Percentiles rank a stretch among this genome's conserved stretches.
Evolutionary conservation across 768 basidiomycete species (phyloP).

Genomic region (Russula virescens): DNA sequence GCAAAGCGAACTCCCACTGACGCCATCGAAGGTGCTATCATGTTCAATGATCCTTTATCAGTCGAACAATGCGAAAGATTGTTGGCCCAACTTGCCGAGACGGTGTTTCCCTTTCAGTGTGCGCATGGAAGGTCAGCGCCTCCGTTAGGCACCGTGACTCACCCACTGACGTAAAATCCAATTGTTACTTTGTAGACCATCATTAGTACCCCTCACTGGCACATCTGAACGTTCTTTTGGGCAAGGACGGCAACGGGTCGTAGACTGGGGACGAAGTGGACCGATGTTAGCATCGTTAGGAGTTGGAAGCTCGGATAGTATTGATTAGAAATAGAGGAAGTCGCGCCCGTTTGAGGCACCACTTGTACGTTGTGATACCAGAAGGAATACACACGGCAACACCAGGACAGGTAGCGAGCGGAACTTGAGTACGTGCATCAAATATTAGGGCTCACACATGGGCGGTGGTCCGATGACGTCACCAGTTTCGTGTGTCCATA

Average conservation of each 20-base stretch:
- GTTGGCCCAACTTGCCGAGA: conserved; percentile 58
- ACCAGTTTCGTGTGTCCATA: neutral
- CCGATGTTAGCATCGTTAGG: neutral
- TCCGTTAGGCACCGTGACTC: neutral
- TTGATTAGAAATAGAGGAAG: neutral
- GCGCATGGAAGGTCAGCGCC: conserved; percentile 78
- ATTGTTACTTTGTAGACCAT: conserved; percentile 36
- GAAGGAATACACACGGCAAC: too few relatives aligned
- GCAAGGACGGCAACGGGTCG: neutral
- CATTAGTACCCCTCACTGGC: conserved; percentile 45
- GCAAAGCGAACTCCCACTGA: neutral
- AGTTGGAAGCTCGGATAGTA: neutral
- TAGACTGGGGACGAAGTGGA: conserved; percentile 17
- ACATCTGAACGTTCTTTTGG: conserved; percentile 21
- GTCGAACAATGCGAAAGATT: conserved; percentile 64
- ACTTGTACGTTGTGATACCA: too few relatives aligned
- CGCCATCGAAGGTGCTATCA: conserved; percentile 70
- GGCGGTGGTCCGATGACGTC: conserved; percentile 18
- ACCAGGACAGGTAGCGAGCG: too few relatives aligned
- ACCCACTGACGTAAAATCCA: conserved; percentile 3
- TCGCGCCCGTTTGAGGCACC: too few relatives aligned
- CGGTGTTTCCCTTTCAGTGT: conserved; percentile 88
- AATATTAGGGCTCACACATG: neutral
- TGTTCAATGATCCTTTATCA: conserved; percentile 86
- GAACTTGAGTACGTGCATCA: too few relatives aligned